Percentiles rank a stretch among this genome's conserved stretches.
Conservation (phyloP, 164 flowering plant genomes). For the Stephania cephalantha region DNA sequence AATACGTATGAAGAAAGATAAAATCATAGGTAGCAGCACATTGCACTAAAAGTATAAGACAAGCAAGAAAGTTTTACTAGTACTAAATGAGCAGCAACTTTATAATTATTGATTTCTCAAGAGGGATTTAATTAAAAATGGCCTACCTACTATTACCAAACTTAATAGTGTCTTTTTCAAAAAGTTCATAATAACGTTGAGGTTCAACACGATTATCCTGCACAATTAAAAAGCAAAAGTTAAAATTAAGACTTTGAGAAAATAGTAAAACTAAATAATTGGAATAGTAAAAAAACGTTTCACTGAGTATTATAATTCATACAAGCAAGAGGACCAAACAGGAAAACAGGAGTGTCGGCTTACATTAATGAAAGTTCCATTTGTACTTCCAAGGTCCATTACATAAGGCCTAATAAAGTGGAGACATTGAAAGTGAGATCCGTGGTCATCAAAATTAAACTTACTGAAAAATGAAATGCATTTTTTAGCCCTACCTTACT, state of each 20-base stretch:
- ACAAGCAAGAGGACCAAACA: background rate
- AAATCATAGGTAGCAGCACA: background rate
- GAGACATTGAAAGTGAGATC: conserved; percentile 13
- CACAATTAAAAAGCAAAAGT: conserved; percentile 21
- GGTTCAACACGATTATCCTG: conserved; percentile 86
- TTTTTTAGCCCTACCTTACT: conserved; percentile 55
- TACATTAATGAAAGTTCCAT: conserved; percentile 87
- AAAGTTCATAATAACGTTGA: conserved; percentile 81
- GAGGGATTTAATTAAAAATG: background rate
- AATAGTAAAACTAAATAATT: background rate
- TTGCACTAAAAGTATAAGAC: background rate
- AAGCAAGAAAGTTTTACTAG: background rate
- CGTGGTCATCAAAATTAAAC: background rate
- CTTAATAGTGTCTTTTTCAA: conserved; percentile 80
- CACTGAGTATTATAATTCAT: background rate
- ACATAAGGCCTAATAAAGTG: conserved; percentile 59
- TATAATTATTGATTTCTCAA: background rate
- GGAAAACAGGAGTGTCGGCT: conserved; percentile 19
- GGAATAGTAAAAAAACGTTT: background rate
- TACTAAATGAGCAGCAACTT: background rate
- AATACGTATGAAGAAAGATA: background rate
- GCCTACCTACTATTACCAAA: conserved; percentile 93
- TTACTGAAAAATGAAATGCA: background rate
- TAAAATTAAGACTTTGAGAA: conserved; percentile 6
- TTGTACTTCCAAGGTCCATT: conserved; percentile 99